phyloP scores from a whole-genome alignment of 495 filamentous ascomycete genomes.

The Cudoniella acicularis region DNA sequence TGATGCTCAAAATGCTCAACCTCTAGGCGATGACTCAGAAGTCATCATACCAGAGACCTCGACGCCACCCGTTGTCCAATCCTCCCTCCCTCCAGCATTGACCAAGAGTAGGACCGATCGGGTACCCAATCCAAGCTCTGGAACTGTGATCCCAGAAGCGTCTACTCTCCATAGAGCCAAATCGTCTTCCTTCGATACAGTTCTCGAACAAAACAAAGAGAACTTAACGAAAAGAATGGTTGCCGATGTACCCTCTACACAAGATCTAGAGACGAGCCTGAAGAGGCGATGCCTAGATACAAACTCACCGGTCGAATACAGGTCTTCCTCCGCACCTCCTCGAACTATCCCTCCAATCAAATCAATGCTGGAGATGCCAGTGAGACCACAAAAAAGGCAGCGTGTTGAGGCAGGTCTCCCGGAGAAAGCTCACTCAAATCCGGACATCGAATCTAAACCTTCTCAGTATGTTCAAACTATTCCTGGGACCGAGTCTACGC shows the following conservation, averaged over 20 bases:
- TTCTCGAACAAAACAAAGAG: not conserved
- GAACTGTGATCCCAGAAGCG: not conserved
- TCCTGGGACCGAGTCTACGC: too few species aligned
- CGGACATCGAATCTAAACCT: not conserved
- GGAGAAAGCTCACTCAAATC: not conserved
- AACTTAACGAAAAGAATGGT: not conserved
- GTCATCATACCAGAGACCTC: too few species aligned
- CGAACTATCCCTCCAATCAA: not conserved
- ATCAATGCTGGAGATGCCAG: not conserved
- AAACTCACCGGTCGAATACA: not conserved
- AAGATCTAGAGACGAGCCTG: not conserved
- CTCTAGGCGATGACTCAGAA: too few species aligned
- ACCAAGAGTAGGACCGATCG: not conserved
- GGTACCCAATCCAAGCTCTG: not conserved
- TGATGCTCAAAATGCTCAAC: too few species aligned
- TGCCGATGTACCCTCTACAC: not conserved
- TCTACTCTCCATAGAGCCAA: not conserved
- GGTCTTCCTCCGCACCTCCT: not conserved
- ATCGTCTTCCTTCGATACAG: not conserved
- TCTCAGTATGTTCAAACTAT: too few species aligned
- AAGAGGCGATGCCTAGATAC: slow-evolving; percentile 6
- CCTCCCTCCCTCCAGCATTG: not conserved
- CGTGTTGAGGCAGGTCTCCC: not conserved
- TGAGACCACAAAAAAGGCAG: not conserved
- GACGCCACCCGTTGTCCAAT: not conserved